These are phyloP conservation scores for Plantago ovata DNA, from an alignment of 257 asterid genomes.

Conservation along the genomic window DNA sequence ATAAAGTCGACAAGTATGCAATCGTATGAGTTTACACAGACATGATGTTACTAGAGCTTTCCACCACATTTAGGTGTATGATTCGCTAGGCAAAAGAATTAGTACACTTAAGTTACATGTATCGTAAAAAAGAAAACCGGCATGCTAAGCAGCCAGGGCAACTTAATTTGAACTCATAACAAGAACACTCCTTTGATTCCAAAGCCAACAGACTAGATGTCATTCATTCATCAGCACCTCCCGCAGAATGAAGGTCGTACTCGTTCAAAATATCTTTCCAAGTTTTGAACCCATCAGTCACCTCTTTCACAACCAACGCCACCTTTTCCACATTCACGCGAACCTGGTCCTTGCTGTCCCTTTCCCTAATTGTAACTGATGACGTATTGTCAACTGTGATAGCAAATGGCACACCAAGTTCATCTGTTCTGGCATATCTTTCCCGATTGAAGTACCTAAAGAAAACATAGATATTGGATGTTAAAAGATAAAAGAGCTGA, in stretches of 20 bases:
- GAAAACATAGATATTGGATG: too few species aligned
- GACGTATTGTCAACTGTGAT: slow-evolving; percentile 68
- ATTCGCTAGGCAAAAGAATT: too few species aligned
- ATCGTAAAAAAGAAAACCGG: too few species aligned
- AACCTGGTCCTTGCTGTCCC: slow-evolving; percentile 84
- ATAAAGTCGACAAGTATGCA: too few species aligned
- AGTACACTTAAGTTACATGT: too few species aligned
- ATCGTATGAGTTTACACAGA: too few species aligned
- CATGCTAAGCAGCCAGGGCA: too few species aligned
- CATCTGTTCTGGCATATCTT: slow-evolving; percentile 93
- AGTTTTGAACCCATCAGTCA: slow-evolving; percentile 58
- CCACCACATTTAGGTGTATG: too few species aligned
- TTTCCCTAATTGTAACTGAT: slow-evolving; percentile 72
- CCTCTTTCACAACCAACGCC: slow-evolving; percentile 63
- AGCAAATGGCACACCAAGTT: slow-evolving; percentile 91
- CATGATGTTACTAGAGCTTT: too few species aligned
- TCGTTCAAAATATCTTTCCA: slow-evolving; percentile 47
- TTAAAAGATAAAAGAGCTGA: too few species aligned
- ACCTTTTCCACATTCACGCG: slow-evolving; percentile 73
- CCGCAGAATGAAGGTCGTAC: slow-evolving; percentile 5
- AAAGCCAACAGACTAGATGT: neutral
- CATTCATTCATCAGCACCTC: neutral
- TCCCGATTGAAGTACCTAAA: slow-evolving; percentile 86
- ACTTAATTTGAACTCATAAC: too few species aligned
- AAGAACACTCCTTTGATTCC: neutral